These are phyloP conservation scores for Delitschia confertaspora DNA, from an alignment of 495 filamentous ascomycete genomes.

Conservation along the genomic window DNA sequence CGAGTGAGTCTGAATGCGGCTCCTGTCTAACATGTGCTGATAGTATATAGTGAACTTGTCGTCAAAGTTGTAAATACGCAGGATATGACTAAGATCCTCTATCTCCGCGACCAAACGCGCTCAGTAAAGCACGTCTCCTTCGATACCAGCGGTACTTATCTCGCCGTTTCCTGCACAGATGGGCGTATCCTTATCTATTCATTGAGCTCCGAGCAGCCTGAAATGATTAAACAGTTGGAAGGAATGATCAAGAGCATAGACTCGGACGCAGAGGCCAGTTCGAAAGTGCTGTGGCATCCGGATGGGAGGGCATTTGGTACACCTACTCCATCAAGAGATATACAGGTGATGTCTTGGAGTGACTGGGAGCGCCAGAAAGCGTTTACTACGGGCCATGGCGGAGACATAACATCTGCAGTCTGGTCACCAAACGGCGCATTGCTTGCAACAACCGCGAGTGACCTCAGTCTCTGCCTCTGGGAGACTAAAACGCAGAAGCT, in stretches of 20 bases:
- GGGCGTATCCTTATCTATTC: conserved; percentile 86
- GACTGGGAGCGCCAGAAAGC: conserved; percentile 77
- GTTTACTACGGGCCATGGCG: conserved; percentile 71
- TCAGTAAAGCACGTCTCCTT: conserved; percentile 86
- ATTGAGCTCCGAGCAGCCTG: conserved; percentile 65
- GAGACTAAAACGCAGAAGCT: conserved; percentile 78
- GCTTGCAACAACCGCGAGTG: conserved; percentile 70
- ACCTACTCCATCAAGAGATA: conserved; percentile 72
- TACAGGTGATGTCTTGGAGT: conserved; percentile 73
- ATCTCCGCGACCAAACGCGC: conserved; percentile 70
- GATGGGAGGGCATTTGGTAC: conserved; percentile 87
- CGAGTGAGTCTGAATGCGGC: conserved; percentile 47
- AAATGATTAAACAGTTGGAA: conserved; percentile 72
- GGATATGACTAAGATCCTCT: conserved; percentile 64
- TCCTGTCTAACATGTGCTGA: neutral
- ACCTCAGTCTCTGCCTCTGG: conserved; percentile 80
- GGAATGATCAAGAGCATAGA: conserved; percentile 74
- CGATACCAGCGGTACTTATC: conserved; percentile 66
- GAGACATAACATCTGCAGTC: conserved; percentile 74
- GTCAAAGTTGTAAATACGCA: conserved; percentile 78
- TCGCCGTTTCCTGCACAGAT: conserved; percentile 79
- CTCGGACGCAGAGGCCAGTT: conserved; percentile 65
- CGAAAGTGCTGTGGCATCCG: conserved; percentile 80
- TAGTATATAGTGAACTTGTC: conserved; percentile 56
- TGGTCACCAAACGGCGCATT: conserved; percentile 95